A percentile compares a stretch with the other conserved stretches of the same genome.
Evolutionary conservation across 108 stramenopile species (phyloP).

Genomic region (Nannochloropsis gaditana): DNA sequence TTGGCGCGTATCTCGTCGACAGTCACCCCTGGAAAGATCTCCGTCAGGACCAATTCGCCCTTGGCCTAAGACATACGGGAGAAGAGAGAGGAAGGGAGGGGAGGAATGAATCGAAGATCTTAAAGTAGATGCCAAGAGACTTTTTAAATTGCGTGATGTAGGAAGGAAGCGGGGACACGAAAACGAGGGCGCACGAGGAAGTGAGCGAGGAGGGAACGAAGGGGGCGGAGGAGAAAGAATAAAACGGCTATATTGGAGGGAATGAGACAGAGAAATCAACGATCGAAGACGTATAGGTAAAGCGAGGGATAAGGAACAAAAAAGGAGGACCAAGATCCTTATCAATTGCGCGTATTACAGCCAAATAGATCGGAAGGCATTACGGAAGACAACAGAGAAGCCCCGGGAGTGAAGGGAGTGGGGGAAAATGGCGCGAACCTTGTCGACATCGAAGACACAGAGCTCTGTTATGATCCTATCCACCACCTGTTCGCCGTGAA

Average conservation of each 20-base stretch:
- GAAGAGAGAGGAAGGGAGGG: background rate
- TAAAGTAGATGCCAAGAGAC: no score
- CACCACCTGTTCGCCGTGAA: constrained; percentile 60
- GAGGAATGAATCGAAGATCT: background rate
- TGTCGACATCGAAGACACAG: constrained; percentile 69
- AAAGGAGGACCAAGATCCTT: no score
- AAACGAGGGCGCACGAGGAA: background rate
- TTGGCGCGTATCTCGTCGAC: background rate
- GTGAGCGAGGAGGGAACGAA: background rate
- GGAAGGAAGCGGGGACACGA: no score
- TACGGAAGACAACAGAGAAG: no score
- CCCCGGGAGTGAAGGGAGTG: no score
- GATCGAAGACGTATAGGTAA: no score
- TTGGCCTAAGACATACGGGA: background rate
- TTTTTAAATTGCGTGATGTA: no score
- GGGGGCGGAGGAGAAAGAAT: background rate
- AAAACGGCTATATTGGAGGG: background rate
- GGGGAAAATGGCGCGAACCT: background rate
- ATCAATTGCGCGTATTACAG: no score
- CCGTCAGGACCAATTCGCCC: background rate
- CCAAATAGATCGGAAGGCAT: no score
- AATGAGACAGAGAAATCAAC: no score
- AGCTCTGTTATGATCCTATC: constrained; percentile 85
- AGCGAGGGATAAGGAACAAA: no score
- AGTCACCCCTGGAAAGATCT: background rate